Percentiles rank a stretch among this genome's conserved stretches.
These are phyloP conservation scores for Diplocarpon rosae DNA, from an alignment of 2,329 filamentous ascomycete species.

Conservation along the genomic window DNA sequence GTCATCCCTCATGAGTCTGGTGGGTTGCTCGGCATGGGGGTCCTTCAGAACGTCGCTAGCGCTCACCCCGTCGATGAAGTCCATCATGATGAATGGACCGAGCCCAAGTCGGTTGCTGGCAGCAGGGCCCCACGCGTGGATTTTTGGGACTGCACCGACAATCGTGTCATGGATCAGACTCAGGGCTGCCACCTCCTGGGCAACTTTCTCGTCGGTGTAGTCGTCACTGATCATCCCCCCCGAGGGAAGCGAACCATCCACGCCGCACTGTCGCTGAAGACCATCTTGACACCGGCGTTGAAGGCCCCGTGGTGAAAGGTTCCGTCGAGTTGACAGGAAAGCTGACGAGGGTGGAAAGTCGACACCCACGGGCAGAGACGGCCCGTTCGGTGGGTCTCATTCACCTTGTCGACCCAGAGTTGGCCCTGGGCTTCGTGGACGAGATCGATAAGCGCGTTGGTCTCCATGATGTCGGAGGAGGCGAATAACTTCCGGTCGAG, in stretches of 20 bases:
- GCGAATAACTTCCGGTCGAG: too few relatives aligned
- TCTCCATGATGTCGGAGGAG: too few relatives aligned
- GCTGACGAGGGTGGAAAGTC: too few relatives aligned
- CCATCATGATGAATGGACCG: background rate
- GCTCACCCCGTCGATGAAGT: background rate
- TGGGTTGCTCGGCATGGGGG: too few relatives aligned
- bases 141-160: background rate
- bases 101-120: background rate
- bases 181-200: background rate
- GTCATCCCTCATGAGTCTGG: slow-evolving; percentile 3
- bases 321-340: too few relatives aligned
- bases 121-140: background rate
- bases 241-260: background rate
- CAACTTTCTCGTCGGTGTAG: background rate
- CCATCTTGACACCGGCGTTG: too few relatives aligned
- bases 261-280: background rate
- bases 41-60: background rate
- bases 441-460: too few relatives aligned
- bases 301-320: too few relatives aligned
- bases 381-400: too few relatives aligned
- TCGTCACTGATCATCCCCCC: background rate
- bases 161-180: background rate
- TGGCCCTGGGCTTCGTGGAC: too few relatives aligned
- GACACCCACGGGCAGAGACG: too few relatives aligned
- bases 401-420: too few relatives aligned